Evolutionary conservation across 768 basidiomycete species (phyloP).

Genomic region (Gymnopilus dilepis): DNA sequence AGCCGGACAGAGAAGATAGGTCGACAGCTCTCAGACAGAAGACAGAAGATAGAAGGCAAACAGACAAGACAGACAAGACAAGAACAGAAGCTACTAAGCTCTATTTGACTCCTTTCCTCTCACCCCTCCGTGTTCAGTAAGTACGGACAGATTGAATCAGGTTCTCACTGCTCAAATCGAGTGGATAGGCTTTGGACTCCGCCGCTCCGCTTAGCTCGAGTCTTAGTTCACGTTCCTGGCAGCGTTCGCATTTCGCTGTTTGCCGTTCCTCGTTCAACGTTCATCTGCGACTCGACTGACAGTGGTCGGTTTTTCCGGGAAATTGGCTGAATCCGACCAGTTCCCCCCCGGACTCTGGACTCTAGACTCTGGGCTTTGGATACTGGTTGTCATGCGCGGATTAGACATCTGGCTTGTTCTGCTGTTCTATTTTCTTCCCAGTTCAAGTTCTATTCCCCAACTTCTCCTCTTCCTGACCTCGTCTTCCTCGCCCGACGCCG

Average conservation of each 20-base stretch:
- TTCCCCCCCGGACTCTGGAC: background rate
- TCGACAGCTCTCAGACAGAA: background rate
- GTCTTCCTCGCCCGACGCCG: too few species aligned
- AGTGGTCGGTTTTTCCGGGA: background rate
- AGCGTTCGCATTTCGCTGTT: too few species aligned
- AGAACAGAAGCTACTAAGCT: conserved; percentile 3
- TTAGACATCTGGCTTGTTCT: background rate
- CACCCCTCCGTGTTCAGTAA: too few species aligned
- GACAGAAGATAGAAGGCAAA: too few species aligned
- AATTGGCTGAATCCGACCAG: background rate
- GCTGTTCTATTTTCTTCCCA: background rate
- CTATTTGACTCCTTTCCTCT: background rate
- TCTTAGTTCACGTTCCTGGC: too few species aligned
- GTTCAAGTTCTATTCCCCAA: background rate
- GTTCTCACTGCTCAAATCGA: too few species aligned
- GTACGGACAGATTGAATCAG: too few species aligned
- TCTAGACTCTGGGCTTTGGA: background rate
- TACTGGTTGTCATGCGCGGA: conserved; percentile 3
- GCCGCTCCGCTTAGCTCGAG: background rate
- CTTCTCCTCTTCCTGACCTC: background rate
- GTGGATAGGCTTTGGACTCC: too few species aligned
- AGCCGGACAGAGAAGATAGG: background rate
- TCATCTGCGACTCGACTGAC: too few species aligned
- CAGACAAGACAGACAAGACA: too few species aligned
- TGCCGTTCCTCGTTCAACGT: too few species aligned